phyloP scores from a whole-genome alignment of 306 rosid genomes.

The Corylus heterophylla region DNA sequence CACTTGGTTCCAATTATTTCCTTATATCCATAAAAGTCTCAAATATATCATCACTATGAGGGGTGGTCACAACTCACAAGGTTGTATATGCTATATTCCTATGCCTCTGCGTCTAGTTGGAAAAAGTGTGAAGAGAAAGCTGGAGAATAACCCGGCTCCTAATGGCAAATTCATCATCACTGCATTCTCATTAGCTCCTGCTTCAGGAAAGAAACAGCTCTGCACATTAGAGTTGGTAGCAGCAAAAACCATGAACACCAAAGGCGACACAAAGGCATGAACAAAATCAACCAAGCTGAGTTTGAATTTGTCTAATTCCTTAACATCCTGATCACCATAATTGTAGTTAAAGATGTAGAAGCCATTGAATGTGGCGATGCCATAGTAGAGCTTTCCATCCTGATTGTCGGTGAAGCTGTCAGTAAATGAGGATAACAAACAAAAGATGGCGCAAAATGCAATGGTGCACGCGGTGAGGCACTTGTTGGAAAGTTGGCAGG shows the following conservation, averaged over 20 bases:
- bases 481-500: conserved; percentile 29
- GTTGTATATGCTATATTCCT: conserved; percentile 1
- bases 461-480: conserved; percentile 24
- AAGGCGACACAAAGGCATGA: conserved; percentile 34
- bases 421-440: conserved; percentile 39
- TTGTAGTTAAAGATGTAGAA: conserved; percentile 21
- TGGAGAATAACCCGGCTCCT: conserved; percentile 34
- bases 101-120: conserved; percentile 53
- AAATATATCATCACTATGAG: too few relatives aligned
- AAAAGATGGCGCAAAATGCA: conserved; percentile 23
- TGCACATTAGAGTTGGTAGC: conserved; percentile 37
- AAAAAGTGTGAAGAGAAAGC: conserved; percentile 43
- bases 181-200: conserved; percentile 6
- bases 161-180: conserved; percentile 39
- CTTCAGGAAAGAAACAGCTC: conserved; percentile 36
- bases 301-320: conserved; percentile 11
- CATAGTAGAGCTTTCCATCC: conserved; percentile 23
- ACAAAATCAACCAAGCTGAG: conserved; percentile 27
- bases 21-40: too few relatives aligned
- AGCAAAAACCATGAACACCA: conserved; percentile 53
- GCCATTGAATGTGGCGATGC: conserved; percentile 17
- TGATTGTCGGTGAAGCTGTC: conserved; percentile 21
- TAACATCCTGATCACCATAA: not conserved
- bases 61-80: too few relatives aligned
- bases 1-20: too few relatives aligned